These are phyloP conservation scores for Colletotrichum caudatum DNA, from an alignment of 2,329 filamentous ascomycete genomes.

Conservation along the genomic window DNA sequence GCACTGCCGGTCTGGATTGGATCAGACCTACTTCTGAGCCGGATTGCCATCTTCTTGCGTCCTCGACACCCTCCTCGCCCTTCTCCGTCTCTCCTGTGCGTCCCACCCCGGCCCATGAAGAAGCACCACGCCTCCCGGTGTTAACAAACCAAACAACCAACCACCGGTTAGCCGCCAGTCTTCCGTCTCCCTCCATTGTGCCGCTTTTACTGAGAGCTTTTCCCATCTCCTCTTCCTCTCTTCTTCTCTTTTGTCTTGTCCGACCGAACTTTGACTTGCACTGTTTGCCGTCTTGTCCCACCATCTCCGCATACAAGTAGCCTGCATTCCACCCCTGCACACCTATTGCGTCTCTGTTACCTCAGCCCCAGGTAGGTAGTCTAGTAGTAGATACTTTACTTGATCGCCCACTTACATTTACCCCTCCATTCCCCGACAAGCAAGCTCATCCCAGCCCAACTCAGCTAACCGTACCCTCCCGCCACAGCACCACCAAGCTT, in stretches of 20 bases:
- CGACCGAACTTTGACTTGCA: neutral
- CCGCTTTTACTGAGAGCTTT: neutral
- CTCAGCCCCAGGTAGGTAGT: neutral
- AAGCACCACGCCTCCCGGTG: constrained; percentile 15
- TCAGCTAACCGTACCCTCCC: constrained; percentile 35
- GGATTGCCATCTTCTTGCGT: constrained; percentile 21
- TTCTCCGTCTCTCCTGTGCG: constrained; percentile 8
- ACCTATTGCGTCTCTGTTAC: constrained; percentile 24
- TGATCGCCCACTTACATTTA: constrained; percentile 25
- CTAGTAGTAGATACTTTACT: constrained; percentile 16
- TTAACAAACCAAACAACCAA: constrained; percentile 19
- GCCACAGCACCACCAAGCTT: constrained; percentile 27
- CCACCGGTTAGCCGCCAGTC: constrained; percentile 22
- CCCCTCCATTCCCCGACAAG: constrained; percentile 41
- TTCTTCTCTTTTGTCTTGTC: neutral
- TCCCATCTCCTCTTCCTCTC: neutral
- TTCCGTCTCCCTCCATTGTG: constrained; percentile 35
- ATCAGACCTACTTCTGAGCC: neutral
- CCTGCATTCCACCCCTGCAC: constrained; percentile 25
- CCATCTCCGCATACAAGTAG: neutral
- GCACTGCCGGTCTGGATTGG: constrained; percentile 1
- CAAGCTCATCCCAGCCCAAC: constrained; percentile 41
- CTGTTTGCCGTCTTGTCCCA: constrained; percentile 8
- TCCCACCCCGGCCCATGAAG: constrained; percentile 14
- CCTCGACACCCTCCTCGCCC: constrained; percentile 23